phyloP scores from a whole-genome alignment of 2,329 filamentous ascomycete species.

The Colletotrichum musae region DNA sequence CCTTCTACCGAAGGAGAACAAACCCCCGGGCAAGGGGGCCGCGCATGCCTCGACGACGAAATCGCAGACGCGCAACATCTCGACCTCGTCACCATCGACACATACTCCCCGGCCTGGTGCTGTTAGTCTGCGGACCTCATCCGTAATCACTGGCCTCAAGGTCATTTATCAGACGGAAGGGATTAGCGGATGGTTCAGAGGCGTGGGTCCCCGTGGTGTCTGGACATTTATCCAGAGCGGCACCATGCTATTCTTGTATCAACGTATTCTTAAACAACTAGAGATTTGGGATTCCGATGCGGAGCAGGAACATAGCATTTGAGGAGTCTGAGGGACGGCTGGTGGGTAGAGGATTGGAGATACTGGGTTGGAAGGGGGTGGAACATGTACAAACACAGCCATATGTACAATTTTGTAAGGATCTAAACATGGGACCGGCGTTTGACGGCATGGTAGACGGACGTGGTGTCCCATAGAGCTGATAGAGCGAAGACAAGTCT shows the following conservation, averaged over 20 bases:
- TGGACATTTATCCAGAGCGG: constrained; percentile 99
- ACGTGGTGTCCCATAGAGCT: constrained; percentile 39
- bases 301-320: constrained; percentile 32
- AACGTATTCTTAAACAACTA: constrained; percentile 85
- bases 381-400: constrained; percentile 37
- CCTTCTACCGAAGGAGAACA: constrained; percentile 46
- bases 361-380: constrained; percentile 23
- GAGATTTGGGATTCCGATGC: constrained; percentile 63
- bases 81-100: constrained; percentile 90
- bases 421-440: constrained; percentile 38
- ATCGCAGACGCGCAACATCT: constrained; percentile 80
- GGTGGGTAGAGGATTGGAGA: not conserved
- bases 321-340: constrained; percentile 12
- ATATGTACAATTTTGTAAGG: constrained; percentile 41
- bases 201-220: constrained; percentile 90
- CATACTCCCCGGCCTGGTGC: constrained; percentile 85
- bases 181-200: constrained; percentile 90
- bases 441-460: constrained; percentile 40
- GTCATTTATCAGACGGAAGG: constrained; percentile 95
- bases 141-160: constrained; percentile 84
- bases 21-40: constrained; percentile 42
- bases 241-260: constrained; percentile 96
- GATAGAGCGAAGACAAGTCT: constrained; percentile 42
- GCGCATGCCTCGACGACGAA: constrained; percentile 50
- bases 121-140: constrained; percentile 88